phyloP scores from a whole-genome alignment of 345 rosid species.

The Dovyalis caffra region DNA sequence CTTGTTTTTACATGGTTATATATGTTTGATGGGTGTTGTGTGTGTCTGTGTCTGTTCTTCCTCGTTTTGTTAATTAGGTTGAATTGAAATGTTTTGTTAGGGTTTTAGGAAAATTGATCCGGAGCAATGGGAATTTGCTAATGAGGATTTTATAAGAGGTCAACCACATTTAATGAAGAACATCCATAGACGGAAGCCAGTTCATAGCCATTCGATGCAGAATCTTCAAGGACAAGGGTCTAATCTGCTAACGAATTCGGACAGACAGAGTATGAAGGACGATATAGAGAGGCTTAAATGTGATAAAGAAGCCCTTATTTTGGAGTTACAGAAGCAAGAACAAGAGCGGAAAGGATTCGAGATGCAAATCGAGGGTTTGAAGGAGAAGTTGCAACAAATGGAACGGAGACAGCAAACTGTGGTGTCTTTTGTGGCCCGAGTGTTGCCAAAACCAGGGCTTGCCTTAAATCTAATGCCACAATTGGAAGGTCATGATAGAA shows the following conservation, averaged over 20 bases:
- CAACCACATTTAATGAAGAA: constrained; percentile 73
- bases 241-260: constrained; percentile 55
- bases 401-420: constrained; percentile 57
- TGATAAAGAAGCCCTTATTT: constrained; percentile 54
- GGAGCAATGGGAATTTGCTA: constrained; percentile 91
- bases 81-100: constrained; percentile 36
- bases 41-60: background rate
- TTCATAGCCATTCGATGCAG: constrained; percentile 80
- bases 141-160: constrained; percentile 79
- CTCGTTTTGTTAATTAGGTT: background rate
- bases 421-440: constrained; percentile 45
- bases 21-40: background rate
- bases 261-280: constrained; percentile 60
- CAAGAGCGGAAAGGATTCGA: constrained; percentile 55
- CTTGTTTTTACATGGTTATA: background rate
- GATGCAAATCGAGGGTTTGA: constrained; percentile 53
- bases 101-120: constrained; percentile 86
- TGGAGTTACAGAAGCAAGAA: constrained; percentile 57
- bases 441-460: constrained; percentile 67
- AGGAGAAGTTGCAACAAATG: constrained; percentile 60
- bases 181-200: constrained; percentile 88
- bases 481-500: constrained; percentile 52
- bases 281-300: constrained; percentile 54
- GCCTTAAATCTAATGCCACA: constrained; percentile 53
- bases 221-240: constrained; percentile 54